Evolutionary conservation across 1,284 basidiomycete species (phyloP), one percentile per base, ranked within the genome.

Genomic region (Pulveroboletus sp.): DNA sequence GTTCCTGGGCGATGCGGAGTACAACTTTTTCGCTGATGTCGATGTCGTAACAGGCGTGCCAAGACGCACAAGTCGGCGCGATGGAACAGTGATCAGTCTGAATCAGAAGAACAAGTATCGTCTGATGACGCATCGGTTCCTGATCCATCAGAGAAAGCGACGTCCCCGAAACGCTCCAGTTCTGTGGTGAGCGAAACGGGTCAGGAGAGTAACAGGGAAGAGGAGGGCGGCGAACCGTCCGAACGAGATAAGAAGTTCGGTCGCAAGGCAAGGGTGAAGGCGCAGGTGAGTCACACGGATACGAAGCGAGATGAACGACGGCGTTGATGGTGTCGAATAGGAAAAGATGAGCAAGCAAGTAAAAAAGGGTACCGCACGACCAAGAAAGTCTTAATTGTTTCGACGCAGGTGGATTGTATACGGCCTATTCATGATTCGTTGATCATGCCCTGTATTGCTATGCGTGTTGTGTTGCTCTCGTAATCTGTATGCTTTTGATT

Each of bases 211-310:
- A 65, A 72, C 18, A 71, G 67, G 17, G 70, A 71, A 43, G 68
- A 74, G 25, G 68, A 65, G 8, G 66, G 62, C 11, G 72, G 67
- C 6, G 68, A 70, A 49, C 73, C 69, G 43, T 62, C 62, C 14
- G 67, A 67, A 49, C 65, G 71, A 43, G 65, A 62, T 40, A 66
- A 66, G 56, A 65, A 72, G 20, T 68, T 75, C 3, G 71, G 77
- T 20, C 65, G 78, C 48, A 75, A 76, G 42, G 79, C 79, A 12
- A 67, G 80, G 47, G 74, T 70, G 12, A 72, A 76, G 49, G 81
- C 79, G 0, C 78, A 80, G 69, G 79, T 80, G 59, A 48, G 67
- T 67, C 25, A 17, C 28, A n/a, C n/a, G n/a, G n/a, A 11, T 39
- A 9, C 22, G 12, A 7, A 22, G 25, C 22, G 29, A 4, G 18